Evolutionary conservation across 2,329 filamentous ascomycete species (phyloP).

Genomic region (Rhynchosporium graminicola): DNA sequence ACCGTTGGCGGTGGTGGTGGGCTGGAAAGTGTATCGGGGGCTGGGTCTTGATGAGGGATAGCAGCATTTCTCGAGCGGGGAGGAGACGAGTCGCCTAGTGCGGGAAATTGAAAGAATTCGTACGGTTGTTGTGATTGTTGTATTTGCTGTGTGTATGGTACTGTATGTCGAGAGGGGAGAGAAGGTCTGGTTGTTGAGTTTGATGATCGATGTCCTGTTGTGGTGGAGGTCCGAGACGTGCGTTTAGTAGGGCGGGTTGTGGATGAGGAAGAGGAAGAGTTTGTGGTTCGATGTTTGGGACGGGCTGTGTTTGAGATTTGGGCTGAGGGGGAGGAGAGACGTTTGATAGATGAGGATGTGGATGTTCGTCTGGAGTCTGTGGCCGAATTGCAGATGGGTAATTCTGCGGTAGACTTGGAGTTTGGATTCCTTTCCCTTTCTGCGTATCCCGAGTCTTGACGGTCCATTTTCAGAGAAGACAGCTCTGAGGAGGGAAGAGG

Average conservation of each 20-base stretch:
- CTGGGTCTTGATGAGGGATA: conserved; percentile 2
- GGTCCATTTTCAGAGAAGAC: conserved; percentile 31
- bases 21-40: conserved; percentile 40
- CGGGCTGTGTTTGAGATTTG: conserved; percentile 15
- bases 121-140: conserved; percentile 22
- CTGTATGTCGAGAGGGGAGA: conserved; percentile 20
- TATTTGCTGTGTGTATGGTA: conserved; percentile 14
- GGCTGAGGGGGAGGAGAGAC: not conserved
- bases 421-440: conserved; percentile 17
- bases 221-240: conserved; percentile 24
- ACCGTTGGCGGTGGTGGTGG: conserved; percentile 57
- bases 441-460: conserved; percentile 39
- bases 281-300: conserved; percentile 22
- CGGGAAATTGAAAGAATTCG: conserved; percentile 40
- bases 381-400: not conserved
- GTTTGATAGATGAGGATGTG: conserved; percentile 20
- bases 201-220: conserved; percentile 8
- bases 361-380: conserved; percentile 27
- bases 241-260: conserved; percentile 30
- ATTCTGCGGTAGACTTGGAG: not conserved
- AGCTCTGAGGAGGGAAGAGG: conserved; percentile 21
- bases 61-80: not conserved
- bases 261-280: conserved; percentile 23
- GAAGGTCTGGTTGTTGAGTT: conserved; percentile 14
- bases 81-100: conserved; percentile 23